Evolutionary conservation across 2,329 filamentous ascomycete species (phyloP).

Genomic region (Ceratocystis cubensis): DNA sequence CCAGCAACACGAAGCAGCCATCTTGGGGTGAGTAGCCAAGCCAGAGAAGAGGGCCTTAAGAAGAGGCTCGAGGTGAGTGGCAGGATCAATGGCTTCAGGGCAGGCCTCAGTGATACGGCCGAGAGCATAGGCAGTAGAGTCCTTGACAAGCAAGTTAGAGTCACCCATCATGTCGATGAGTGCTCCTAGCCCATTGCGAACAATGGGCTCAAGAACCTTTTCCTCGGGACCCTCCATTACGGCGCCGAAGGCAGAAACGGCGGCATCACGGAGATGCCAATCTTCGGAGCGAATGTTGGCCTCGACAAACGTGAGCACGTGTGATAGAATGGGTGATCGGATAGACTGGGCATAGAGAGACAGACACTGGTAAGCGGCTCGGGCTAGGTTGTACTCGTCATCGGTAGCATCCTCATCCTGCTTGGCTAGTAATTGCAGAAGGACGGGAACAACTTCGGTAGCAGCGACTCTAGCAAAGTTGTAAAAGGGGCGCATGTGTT

Average conservation of each 20-base stretch:
- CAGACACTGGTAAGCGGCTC: slow-evolving; percentile 90
- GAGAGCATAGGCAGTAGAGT: slow-evolving; percentile 90
- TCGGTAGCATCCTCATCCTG: slow-evolving; percentile 95
- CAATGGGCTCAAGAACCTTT: slow-evolving; percentile 78
- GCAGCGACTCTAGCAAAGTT: slow-evolving; percentile 91
- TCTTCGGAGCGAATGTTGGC: slow-evolving; percentile 77
- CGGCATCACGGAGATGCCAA: slow-evolving; percentile 90
- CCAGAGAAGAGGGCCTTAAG: slow-evolving; percentile 84
- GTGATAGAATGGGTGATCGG: slow-evolving; percentile 66
- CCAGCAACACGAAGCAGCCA: slow-evolving; percentile 98
- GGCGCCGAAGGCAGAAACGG: slow-evolving; percentile 91
- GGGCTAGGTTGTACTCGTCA: slow-evolving; percentile 93
- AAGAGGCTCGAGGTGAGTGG: slow-evolving; percentile 67
- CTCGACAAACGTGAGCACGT: slow-evolving; percentile 86
- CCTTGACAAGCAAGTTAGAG: slow-evolving; percentile 74
- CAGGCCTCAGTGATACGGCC: slow-evolving; percentile 92
- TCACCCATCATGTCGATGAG: slow-evolving; percentile 90
- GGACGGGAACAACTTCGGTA: slow-evolving; percentile 83
- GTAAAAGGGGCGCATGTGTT: slow-evolving; percentile 83
- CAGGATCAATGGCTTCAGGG: slow-evolving; percentile 79
- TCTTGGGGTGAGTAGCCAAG: slow-evolving; percentile 82
- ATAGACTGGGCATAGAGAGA: slow-evolving; percentile 93
- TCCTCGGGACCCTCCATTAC: slow-evolving; percentile 98
- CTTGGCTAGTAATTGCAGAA: slow-evolving; percentile 79
- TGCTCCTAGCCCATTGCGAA: slow-evolving; percentile 88